These are phyloP conservation scores for Leccinum barrowsii DNA, from an alignment of 768 basidiomycete genomes.

Conservation along the genomic window DNA sequence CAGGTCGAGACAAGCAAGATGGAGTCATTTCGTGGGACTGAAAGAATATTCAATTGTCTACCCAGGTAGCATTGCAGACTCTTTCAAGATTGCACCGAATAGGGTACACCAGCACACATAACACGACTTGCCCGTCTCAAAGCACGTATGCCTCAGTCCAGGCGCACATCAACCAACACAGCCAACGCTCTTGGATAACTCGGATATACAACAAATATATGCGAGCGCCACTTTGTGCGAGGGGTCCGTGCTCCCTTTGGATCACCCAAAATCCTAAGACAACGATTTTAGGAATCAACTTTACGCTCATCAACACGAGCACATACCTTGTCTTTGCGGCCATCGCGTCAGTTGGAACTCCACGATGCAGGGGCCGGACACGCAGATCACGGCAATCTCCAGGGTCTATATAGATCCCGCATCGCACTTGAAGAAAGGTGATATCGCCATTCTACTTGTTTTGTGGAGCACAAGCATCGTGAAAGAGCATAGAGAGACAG, in stretches of 20 bases:
- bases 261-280: conserved; percentile 15
- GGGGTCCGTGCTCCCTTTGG: conserved; percentile 15
- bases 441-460: conserved; percentile 17
- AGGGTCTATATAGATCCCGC: conserved; percentile 18
- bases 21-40: not conserved
- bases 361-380: conserved; percentile 21
- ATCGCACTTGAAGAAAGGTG: conserved; percentile 14
- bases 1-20: not conserved
- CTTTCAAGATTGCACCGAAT: not conserved
- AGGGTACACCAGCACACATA: not conserved
- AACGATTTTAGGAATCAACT: not conserved
- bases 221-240: not conserved
- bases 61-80: no score
- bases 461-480: conserved; percentile 18
- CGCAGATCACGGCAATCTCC: conserved; percentile 19
- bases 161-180: not conserved
- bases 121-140: no score
- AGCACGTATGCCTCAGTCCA: not conserved
- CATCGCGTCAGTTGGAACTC: conserved; percentile 16
- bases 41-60: not conserved
- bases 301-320: not conserved
- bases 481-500: not conserved
- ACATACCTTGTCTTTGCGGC: conserved; percentile 25
- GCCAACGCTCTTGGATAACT: not conserved
- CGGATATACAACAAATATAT: not conserved